These are phyloP conservation scores for Apiotrichum brassicae DNA, from an alignment of 1,284 basidiomycete species.

Conservation along the genomic window DNA sequence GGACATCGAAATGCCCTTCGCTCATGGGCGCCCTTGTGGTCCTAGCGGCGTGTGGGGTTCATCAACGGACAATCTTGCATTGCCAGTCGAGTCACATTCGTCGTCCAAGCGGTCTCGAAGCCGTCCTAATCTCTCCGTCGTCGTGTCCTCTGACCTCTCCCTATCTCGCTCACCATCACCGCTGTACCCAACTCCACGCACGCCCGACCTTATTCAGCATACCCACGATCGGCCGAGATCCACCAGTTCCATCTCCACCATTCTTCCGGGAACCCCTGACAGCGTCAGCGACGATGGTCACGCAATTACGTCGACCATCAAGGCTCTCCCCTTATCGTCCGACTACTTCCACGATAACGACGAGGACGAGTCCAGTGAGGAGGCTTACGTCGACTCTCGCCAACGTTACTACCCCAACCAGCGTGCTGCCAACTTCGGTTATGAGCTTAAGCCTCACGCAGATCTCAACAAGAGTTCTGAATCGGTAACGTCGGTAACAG, in stretches of 20 bases:
- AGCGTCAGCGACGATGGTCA: conserved; percentile 1
- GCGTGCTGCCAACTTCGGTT: too few relatives aligned
- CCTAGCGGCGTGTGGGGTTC: not conserved
- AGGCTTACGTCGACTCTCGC: too few relatives aligned
- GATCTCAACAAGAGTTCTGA: too few relatives aligned
- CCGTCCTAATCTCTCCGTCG: too few relatives aligned
- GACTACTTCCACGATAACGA: not conserved
- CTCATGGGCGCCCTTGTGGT: not conserved
- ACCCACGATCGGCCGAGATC: not conserved
- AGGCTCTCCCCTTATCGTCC: not conserved
- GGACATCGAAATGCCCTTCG: not conserved
- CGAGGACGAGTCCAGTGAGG: not conserved
- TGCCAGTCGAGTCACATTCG: too few relatives aligned
- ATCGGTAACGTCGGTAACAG: too few relatives aligned
- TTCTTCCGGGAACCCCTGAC: not conserved
- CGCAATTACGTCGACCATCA: not conserved
- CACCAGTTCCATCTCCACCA: not conserved
- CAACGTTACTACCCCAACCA: too few relatives aligned
- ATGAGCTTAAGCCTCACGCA: too few relatives aligned
- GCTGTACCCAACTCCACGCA: not conserved
- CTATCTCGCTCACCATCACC: not conserved
- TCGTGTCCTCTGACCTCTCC: too few relatives aligned
- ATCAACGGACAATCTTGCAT: not conserved
- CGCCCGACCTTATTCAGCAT: not conserved
- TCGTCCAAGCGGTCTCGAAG: not conserved